Evolutionary conservation across 2,329 filamentous ascomycete genomes (phyloP).

Genomic region (Plectosphaerella sp.): DNA sequence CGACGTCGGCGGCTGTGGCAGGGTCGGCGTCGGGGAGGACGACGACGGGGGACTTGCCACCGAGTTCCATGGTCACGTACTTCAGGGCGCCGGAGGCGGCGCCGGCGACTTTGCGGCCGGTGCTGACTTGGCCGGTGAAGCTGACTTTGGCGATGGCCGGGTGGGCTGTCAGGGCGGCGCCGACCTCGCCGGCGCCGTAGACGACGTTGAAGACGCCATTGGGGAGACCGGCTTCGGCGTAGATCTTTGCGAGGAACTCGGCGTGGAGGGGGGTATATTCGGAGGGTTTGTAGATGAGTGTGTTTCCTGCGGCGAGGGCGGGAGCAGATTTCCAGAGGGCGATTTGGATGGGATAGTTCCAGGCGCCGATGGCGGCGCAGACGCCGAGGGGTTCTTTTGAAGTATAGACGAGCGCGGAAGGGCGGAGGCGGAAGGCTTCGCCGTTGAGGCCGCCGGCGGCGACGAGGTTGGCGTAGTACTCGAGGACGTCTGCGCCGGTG

Average conservation of each 20-base stretch:
- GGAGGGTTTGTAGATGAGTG: constrained; percentile 87
- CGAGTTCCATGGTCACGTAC: constrained; percentile 88
- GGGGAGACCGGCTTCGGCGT: constrained; percentile 73
- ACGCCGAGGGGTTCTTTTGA: constrained; percentile 79
- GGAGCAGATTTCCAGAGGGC: constrained; percentile 86
- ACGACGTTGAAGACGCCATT: constrained; percentile 84
- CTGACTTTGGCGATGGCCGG: constrained; percentile 76
- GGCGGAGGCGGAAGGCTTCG: constrained; percentile 68
- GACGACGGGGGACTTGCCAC: constrained; percentile 78
- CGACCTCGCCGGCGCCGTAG: constrained; percentile 74
- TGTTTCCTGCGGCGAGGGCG: constrained; percentile 80
- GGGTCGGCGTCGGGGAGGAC: constrained; percentile 76
- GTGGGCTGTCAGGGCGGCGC: constrained; percentile 70
- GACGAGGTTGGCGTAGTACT: constrained; percentile 80
- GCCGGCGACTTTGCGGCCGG: constrained; percentile 75
- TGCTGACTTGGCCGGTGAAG: constrained; percentile 84
- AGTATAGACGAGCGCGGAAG: constrained; percentile 78
- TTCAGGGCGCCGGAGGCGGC: constrained; percentile 77
- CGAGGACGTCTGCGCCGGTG: constrained; percentile 79
- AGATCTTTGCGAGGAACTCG: constrained; percentile 69
- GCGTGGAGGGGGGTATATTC: constrained; percentile 85
- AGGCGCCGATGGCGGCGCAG: constrained; percentile 82
- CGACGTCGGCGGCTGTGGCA: constrained; percentile 77
- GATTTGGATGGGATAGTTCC: constrained; percentile 92
- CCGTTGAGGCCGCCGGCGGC: constrained; percentile 77